These are phyloP conservation scores for Ceratocystis eucalypticola DNA, from an alignment of 2,329 filamentous ascomycete species.

Conservation along the genomic window DNA sequence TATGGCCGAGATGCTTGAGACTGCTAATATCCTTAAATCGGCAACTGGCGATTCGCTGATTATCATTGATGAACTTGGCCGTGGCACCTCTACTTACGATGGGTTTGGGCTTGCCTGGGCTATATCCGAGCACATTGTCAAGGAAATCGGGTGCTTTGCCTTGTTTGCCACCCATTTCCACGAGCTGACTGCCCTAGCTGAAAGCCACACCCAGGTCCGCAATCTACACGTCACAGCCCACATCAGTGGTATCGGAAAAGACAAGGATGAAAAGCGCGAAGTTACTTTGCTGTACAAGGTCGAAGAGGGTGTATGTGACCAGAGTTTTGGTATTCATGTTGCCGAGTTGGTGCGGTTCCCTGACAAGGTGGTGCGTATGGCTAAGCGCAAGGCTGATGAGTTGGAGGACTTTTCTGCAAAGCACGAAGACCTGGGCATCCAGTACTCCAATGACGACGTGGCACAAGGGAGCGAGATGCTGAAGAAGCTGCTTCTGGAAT, in stretches of 20 bases:
- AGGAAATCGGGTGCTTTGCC: constrained; percentile 84
- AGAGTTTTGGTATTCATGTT: constrained; percentile 96
- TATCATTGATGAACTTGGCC: constrained; percentile 94
- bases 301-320: constrained; percentile 86
- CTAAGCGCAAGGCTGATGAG: constrained; percentile 96
- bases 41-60: constrained; percentile 91
- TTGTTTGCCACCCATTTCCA: constrained; percentile 98
- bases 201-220: constrained; percentile 73
- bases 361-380: constrained; percentile 95
- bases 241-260: constrained; percentile 45
- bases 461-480: constrained; percentile 76
- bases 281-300: constrained; percentile 96
- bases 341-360: constrained; percentile 94
- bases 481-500: constrained; percentile 68
- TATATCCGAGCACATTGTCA: constrained; percentile 93
- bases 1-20: constrained; percentile 99
- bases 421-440: constrained; percentile 46
- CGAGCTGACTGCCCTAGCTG: constrained; percentile 80
- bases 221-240: constrained; percentile 96
- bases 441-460: constrained; percentile 71
- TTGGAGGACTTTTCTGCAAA: constrained; percentile 87
- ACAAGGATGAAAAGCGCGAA: constrained; percentile 49
- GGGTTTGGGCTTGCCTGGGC: constrained; percentile 98
- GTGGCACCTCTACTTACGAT: constrained; percentile 94
- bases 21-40: constrained; percentile 93